Conservation (phyloP, 2,329 filamentous ascomycete genomes). For the Cladosporium velox region DNA sequence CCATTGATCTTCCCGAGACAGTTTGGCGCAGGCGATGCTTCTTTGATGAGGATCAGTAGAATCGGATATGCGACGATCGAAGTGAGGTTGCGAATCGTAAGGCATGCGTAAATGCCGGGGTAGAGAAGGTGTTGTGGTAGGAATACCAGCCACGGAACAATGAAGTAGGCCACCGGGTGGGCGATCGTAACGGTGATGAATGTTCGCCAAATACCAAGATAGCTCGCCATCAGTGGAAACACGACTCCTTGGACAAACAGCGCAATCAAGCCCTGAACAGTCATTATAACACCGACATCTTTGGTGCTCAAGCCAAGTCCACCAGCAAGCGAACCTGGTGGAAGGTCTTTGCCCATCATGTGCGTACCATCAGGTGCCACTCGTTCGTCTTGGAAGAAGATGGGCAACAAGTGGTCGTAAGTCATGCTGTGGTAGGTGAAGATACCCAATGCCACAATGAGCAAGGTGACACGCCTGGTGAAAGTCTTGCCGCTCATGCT, state of each 20-base stretch:
- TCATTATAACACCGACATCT: conserved; percentile 68
- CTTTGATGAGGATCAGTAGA: conserved; percentile 70
- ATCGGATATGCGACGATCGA: conserved; percentile 70
- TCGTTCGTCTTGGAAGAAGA: conserved; percentile 83
- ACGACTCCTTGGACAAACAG: conserved; percentile 72
- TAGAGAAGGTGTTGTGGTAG: conserved; percentile 58
- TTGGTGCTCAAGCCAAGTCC: conserved; percentile 67
- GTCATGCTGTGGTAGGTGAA: conserved; percentile 97
- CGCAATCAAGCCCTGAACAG: conserved; percentile 69
- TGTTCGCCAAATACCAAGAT: conserved; percentile 66
- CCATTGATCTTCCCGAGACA: conserved; percentile 72
- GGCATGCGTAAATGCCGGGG: conserved; percentile 64
- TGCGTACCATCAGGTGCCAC: conserved; percentile 44
- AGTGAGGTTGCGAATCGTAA: conserved; percentile 66
- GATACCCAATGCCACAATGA: conserved; percentile 80
- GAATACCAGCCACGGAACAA: conserved; percentile 67
- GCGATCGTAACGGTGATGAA: conserved; percentile 66
- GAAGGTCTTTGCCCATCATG: conserved; percentile 28
- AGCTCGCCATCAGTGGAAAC: conserved; percentile 65
- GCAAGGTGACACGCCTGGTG: conserved; percentile 67
- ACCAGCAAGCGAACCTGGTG: conserved; percentile 49
- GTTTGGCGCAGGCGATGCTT: conserved; percentile 64
- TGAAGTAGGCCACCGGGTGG: conserved; percentile 67
- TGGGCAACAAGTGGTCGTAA: conserved; percentile 87
- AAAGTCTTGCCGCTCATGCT: conserved; percentile 52